Evolutionary conservation across 805 yeast species (phyloP).

Genomic region (Candida koratica): DNA sequence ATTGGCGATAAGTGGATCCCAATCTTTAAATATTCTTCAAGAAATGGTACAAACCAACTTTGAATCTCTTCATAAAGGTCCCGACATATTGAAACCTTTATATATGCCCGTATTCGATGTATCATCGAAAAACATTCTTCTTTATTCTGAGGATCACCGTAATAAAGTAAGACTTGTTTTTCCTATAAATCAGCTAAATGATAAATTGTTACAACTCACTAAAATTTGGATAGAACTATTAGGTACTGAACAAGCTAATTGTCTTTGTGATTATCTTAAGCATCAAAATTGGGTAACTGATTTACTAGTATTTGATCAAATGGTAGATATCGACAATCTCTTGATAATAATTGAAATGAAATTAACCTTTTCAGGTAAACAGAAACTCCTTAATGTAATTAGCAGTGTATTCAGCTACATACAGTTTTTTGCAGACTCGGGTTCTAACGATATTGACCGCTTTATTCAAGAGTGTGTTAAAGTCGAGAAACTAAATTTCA

Average conservation of each 20-base stretch:
- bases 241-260: slow-evolving; percentile 58
- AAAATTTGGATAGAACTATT: slow-evolving; percentile 53
- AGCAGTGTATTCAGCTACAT: slow-evolving; percentile 23
- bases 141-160: slow-evolving; percentile 16
- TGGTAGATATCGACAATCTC: slow-evolving; percentile 33
- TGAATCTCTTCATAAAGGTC: slow-evolving; percentile 12
- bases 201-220: slow-evolving; percentile 8
- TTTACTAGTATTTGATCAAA: slow-evolving; percentile 42
- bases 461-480: slow-evolving; percentile 47
- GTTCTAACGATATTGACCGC: slow-evolving; percentile 27
- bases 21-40: slow-evolving; percentile 54
- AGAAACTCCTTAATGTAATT: slow-evolving; percentile 31
- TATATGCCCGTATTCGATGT: slow-evolving; percentile 6
- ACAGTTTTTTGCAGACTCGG: slow-evolving; percentile 12
- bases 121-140: slow-evolving; percentile 17
- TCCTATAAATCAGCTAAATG: slow-evolving; percentile 30
- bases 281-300: slow-evolving; percentile 26
- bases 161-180: slow-evolving; percentile 18
- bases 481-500: slow-evolving; percentile 40
- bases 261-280: slow-evolving; percentile 43
- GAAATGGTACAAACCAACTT: slow-evolving; percentile 48
- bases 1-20: slow-evolving; percentile 62
- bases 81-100: not conserved
- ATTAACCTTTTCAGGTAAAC: slow-evolving; percentile 46
- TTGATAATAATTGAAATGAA: slow-evolving; percentile 46